Conservation (phyloP, 2,329 filamentous ascomycete genomes). For the Diaporthe citrichinensis region DNA sequence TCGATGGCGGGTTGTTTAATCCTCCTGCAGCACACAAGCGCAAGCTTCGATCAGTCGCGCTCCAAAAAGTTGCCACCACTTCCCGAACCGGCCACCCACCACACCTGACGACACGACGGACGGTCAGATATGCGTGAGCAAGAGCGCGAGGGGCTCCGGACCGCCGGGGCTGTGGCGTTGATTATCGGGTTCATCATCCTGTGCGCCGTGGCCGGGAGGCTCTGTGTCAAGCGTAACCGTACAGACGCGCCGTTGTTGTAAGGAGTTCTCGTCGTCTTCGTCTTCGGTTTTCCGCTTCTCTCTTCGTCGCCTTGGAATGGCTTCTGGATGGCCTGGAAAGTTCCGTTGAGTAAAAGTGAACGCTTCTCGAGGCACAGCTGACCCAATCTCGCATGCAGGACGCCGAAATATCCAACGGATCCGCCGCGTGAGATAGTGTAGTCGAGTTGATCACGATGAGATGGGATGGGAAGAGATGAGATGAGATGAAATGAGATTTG, state of each 20-base stretch:
- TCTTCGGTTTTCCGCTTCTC: background rate
- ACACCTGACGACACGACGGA: background rate
- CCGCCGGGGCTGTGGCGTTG: background rate
- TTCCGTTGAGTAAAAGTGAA: background rate
- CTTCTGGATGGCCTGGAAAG: background rate
- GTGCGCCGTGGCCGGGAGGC: background rate
- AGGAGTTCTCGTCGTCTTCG: background rate
- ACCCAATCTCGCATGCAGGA: conserved; percentile 24
- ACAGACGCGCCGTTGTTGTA: conserved; percentile 14
- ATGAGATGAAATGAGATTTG: background rate
- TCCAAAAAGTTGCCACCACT: background rate
- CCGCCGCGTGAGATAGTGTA: background rate
- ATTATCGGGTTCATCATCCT: conserved; percentile 17
- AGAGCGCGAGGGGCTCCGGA: background rate
- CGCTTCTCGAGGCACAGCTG: background rate
- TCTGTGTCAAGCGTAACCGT: conserved; percentile 11
- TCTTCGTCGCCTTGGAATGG: background rate
- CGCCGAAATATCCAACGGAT: conserved; percentile 19
- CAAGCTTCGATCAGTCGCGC: background rate
- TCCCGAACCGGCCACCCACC: background rate
- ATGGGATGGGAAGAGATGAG: background rate
- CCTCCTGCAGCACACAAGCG: background rate
- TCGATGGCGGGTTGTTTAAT: background rate
- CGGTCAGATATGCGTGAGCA: background rate
- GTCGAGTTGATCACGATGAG: background rate